Percentiles rank a stretch among this genome's conserved stretches.
Evolutionary conservation across 192 early-diverging fungal genomes (phyloP).

Genomic region (Phycomyces nitens): DNA sequence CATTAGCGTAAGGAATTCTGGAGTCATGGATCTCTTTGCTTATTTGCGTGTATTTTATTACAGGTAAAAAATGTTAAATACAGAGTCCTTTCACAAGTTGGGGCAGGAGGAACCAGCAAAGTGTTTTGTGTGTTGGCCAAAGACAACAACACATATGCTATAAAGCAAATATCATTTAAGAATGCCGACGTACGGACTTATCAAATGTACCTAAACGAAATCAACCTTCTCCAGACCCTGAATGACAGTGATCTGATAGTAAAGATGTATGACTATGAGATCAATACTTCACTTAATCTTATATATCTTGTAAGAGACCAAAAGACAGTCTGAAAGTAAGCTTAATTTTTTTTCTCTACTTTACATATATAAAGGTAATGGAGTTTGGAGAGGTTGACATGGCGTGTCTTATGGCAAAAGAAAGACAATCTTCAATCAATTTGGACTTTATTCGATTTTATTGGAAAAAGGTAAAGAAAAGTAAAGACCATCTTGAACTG

Average conservation of each 20-base stretch:
- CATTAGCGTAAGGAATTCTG: too few species aligned
- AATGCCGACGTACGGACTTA: conserved; percentile 59
- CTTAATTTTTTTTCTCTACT: conserved; percentile 3
- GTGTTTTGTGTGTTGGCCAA: conserved; percentile 82
- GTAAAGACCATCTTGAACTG: too few species aligned
- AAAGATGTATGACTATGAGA: conserved; percentile 72
- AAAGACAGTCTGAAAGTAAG: not conserved
- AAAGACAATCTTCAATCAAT: conserved; percentile 52
- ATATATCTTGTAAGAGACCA: too few species aligned
- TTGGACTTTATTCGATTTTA: conserved; percentile 76
- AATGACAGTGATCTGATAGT: conserved; percentile 71
- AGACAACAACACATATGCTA: conserved; percentile 64
- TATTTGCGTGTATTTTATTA: not conserved
- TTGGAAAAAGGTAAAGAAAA: conserved; percentile 71
- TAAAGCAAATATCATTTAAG: conserved; percentile 81
- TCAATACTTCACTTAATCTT: conserved; percentile 33
- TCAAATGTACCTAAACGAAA: conserved; percentile 82
- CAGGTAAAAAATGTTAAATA: conserved; percentile 47
- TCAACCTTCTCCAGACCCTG: conserved; percentile 68
- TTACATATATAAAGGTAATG: conserved; percentile 48
- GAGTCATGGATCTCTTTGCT: not conserved
- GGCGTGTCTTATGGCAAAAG: conserved; percentile 53
- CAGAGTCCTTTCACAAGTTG: conserved; percentile 56
- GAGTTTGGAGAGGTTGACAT: conserved; percentile 92
- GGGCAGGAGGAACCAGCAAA: conserved; percentile 84